Conservation (phyloP, 108 stramenopile species). For the Cyclotella sp. region DNA sequence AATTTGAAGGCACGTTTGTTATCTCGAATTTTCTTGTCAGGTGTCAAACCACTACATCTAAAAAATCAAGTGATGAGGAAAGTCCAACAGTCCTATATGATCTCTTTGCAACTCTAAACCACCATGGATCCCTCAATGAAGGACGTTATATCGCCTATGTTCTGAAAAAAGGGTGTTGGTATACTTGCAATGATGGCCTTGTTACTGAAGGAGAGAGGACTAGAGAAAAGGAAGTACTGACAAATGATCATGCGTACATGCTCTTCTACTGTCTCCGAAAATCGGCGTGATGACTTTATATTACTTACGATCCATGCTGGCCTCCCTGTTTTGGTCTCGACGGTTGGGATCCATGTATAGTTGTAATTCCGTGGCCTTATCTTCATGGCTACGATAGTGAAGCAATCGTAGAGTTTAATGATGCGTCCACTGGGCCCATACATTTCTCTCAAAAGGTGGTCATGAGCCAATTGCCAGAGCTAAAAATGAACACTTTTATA, state of each 20-base stretch:
- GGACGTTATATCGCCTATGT: constrained; percentile 76
- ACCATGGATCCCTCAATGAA: constrained; percentile 73
- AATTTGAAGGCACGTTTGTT: too few relatives aligned
- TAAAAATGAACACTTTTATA: too few relatives aligned
- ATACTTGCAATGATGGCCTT: constrained; percentile 73
- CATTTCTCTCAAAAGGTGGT: too few relatives aligned
- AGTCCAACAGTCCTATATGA: constrained; percentile 70
- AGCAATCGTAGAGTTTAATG: too few relatives aligned
- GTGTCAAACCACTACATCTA: background rate
- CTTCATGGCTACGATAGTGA: too few relatives aligned
- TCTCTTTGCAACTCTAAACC: constrained; percentile 81
- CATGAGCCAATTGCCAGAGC: too few relatives aligned
- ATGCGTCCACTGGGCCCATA: too few relatives aligned
- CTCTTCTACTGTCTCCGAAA: constrained; percentile 60
- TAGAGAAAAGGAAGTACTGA: constrained; percentile 64
- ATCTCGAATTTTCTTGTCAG: background rate
- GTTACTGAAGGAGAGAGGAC: constrained; percentile 53
- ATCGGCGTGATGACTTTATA: too few relatives aligned
- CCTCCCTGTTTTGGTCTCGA: too few relatives aligned
- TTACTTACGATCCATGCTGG: too few relatives aligned
- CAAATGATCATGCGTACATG: constrained; percentile 73
- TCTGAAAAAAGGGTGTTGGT: constrained; percentile 76
- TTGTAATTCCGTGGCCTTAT: too few relatives aligned
- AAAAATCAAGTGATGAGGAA: background rate
- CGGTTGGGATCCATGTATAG: too few relatives aligned